Conservation (phyloP, 805 yeast genomes). For the Schwanniomyces vanrijiae region DNA sequence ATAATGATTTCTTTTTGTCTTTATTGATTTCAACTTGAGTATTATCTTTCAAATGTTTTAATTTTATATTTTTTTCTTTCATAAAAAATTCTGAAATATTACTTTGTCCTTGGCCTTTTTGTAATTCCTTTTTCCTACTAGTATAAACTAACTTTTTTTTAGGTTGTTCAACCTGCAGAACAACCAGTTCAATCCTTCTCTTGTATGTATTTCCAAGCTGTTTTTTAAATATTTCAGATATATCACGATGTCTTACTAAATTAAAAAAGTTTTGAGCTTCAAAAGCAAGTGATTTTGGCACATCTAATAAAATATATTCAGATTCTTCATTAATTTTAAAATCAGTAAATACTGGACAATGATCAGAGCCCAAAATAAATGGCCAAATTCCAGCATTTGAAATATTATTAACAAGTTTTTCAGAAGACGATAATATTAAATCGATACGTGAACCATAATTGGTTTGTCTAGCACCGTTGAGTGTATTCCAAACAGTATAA, state of each 20-base stretch:
- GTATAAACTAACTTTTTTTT: constrained; percentile 14
- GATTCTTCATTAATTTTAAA: constrained; percentile 27
- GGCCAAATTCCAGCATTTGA: constrained; percentile 62
- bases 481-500: constrained; percentile 92
- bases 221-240: constrained; percentile 26
- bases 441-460: constrained; percentile 91
- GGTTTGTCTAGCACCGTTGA: constrained; percentile 70
- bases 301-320: not conserved
- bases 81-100: constrained; percentile 25
- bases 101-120: constrained; percentile 13
- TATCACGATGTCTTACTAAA: constrained; percentile 31
- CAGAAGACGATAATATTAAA: constrained; percentile 54
- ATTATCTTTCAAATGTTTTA: no score
- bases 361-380: constrained; percentile 82
- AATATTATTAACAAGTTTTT: constrained; percentile 29
- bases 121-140: constrained; percentile 17
- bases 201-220: not conserved
- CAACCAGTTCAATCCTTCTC: constrained; percentile 4
- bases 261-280: constrained; percentile 56
- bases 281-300: constrained; percentile 33
- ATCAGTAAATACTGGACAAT: constrained; percentile 87
- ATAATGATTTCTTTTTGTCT: not conserved
- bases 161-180: not conserved
- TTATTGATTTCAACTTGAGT: not conserved
- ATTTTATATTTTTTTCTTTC: not conserved